Base-by-base conservation (phyloP, 306 rosid genomes). In the Mimosa bimucronata region DNA sequence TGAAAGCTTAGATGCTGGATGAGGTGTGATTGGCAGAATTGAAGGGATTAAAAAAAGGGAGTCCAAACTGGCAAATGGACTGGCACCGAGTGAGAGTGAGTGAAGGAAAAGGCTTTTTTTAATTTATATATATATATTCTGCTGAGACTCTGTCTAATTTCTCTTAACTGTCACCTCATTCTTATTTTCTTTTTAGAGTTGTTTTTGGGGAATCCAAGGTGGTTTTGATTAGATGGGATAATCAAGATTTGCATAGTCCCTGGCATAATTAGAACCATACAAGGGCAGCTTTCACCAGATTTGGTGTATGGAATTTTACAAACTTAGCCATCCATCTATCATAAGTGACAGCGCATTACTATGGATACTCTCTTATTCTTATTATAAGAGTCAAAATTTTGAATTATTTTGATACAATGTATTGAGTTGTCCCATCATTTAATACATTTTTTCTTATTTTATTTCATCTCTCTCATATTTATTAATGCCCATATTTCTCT, bases 51-150 rank as follows among this genome's bases (percentile, higher is more conserved):
- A 60, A 71, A 60, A 28, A 30, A 77, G 11, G 60, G 11, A 72
- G 84, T 87, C 86, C 89, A 81, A 88, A 86, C 89, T 88, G 89
- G 90, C 89, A 78, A 64, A 77, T 85, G 79, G 85, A 81, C 87
- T 89, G 94, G 97, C 91, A 77, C 40, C 79, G 88, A 88, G 77
- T 81, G 89, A 83, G 89, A 81, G 88, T 75, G 87, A 90, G 88
- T 70, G 93, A 89, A 83, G 90, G 50, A 9, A 89, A 86, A 52
- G 76, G 85, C 86, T 66, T 67, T 87, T 87, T 88, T 87, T 46
- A 14, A 71, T 79, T 45, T 18, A 76, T 79, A 84, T 84, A 66
- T 79, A 11, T 18, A 76, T 79, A 84, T 84, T 88, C 85, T n/a
- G 30, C 50, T 74, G 83, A 78, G 30, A 58, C 83, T 68, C 55